These are phyloP conservation scores for Dichomitus squalens DNA, from an alignment of 1,284 basidiomycete species.

Conservation along the genomic window DNA sequence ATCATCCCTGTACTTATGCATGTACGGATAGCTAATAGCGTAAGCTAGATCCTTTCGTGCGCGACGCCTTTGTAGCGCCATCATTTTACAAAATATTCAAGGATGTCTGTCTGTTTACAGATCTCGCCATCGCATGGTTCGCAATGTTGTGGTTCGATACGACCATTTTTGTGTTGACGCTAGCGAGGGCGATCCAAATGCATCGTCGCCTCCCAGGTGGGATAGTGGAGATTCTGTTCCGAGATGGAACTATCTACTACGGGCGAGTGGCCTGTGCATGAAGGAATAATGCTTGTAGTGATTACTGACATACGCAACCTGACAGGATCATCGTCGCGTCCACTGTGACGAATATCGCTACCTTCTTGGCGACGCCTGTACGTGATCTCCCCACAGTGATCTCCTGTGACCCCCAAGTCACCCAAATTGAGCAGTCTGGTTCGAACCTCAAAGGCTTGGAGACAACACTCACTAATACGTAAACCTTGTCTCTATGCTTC, in stretches of 20 bases:
- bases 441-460: conserved; percentile 19
- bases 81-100: not conserved
- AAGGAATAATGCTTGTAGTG: not conserved
- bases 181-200: conserved; percentile 14
- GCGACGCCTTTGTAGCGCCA: not conserved
- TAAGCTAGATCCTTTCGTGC: too few species aligned
- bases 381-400: not conserved
- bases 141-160: conserved; percentile 24
- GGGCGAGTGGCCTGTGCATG: not conserved
- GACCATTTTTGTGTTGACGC: conserved; percentile 19
- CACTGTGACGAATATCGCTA: conserved; percentile 27
- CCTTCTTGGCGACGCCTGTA: conserved; percentile 27
- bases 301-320: not conserved
- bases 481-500: too few species aligned
- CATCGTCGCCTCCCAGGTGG: conserved; percentile 11
- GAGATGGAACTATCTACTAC: conserved; percentile 21
- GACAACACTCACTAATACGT: conserved; percentile 28
- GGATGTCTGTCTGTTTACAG: not conserved
- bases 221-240: conserved; percentile 19
- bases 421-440: not conserved
- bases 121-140: conserved; percentile 17
- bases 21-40: too few species aligned
- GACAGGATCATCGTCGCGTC: conserved; percentile 23
- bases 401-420: not conserved
- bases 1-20: not conserved